Conservation (phyloP, 2,329 filamentous ascomycete genomes). For the Ceratocystis harringtonii region DNA sequence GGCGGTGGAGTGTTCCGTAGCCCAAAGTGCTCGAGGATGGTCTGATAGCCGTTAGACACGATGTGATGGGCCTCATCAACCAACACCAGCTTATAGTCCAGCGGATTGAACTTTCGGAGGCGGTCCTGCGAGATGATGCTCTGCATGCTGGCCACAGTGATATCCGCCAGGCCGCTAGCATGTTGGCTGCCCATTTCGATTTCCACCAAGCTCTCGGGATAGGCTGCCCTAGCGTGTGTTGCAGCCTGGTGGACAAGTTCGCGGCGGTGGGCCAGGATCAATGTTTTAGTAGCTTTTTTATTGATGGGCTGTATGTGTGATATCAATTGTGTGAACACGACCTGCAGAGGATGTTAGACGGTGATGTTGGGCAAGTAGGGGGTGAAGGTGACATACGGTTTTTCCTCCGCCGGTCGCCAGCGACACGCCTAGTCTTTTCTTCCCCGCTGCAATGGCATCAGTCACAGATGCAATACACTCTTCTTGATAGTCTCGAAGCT, state of each 20-base stretch:
- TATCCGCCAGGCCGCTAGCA: slow-evolving; percentile 70
- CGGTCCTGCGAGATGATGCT: slow-evolving; percentile 66
- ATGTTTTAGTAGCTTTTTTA: slow-evolving; percentile 52
- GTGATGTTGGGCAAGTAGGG: background rate
- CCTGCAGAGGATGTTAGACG: slow-evolving; percentile 30
- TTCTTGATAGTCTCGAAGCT: slow-evolving; percentile 72
- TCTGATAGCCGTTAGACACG: slow-evolving; percentile 66
- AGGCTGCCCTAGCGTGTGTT: slow-evolving; percentile 63
- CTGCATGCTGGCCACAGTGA: slow-evolving; percentile 80
- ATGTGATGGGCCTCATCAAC: slow-evolving; percentile 98
- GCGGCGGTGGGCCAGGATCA: slow-evolving; percentile 82
- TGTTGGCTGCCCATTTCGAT: slow-evolving; percentile 77
- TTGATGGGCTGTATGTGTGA: slow-evolving; percentile 49
- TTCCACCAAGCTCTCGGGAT: slow-evolving; percentile 68
- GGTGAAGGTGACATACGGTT: slow-evolving; percentile 40
- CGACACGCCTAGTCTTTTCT: slow-evolving; percentile 70
- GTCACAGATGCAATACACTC: slow-evolving; percentile 80
- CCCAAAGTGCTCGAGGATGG: slow-evolving; percentile 62
- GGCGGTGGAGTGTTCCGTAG: slow-evolving; percentile 36
- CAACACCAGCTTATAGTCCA: slow-evolving; percentile 70
- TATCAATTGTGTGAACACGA: slow-evolving; percentile 94
- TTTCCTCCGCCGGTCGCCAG: slow-evolving; percentile 81
- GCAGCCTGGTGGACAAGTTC: slow-evolving; percentile 93
- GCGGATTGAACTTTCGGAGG: slow-evolving; percentile 68
- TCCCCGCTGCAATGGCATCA: slow-evolving; percentile 49